Conservation (phyloP, 2,329 filamentous ascomycete genomes). For the Thielaviopsis musarum region DNA sequence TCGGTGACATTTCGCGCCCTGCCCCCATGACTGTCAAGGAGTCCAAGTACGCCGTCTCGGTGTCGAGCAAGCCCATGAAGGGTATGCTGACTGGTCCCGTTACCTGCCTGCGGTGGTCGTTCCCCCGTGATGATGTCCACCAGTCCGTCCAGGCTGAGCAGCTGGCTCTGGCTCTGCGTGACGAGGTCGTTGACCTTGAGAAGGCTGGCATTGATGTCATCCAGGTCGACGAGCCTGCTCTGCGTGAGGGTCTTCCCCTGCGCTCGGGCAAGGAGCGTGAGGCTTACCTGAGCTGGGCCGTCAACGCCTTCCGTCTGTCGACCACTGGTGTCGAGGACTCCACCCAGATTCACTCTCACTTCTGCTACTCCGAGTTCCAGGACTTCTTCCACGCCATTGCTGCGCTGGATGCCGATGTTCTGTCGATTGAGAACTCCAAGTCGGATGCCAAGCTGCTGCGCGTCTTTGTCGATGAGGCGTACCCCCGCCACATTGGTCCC, state of each 20-base stretch:
- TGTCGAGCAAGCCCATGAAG: conserved; percentile 99
- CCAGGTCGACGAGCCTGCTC: conserved; percentile 97
- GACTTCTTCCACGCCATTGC: conserved; percentile 99
- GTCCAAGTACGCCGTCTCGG: conserved; percentile 92
- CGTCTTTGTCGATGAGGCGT: conserved; percentile 94
- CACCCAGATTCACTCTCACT: conserved; percentile 99
- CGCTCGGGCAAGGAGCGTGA: conserved; percentile 87
- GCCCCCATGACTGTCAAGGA: conserved; percentile 99
- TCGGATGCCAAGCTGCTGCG: conserved; percentile 97
- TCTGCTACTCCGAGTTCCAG: conserved; percentile 99
- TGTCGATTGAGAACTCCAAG: conserved; percentile 99
- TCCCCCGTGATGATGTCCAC: conserved; percentile 98
- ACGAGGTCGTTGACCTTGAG: conserved; percentile 97
- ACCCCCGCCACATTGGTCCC: conserved; percentile 95
- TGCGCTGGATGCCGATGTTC: conserved; percentile 90
- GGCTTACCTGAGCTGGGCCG: conserved; percentile 92
- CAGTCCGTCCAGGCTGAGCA: conserved; percentile 98
- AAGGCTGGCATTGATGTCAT: conserved; percentile 93
- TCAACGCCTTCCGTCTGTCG: conserved; percentile 93
- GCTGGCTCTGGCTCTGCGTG: conserved; percentile 92
- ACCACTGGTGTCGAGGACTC: conserved; percentile 86
- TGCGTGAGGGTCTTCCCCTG: conserved; percentile 97
- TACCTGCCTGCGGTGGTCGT: conserved; percentile 98
- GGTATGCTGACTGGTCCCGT: conserved; percentile 99
- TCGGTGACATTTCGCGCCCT: conserved; percentile 94